Evolutionary conservation across 805 yeast genomes (phyloP).

Genomic region (Jamesozyma hellenica): DNA sequence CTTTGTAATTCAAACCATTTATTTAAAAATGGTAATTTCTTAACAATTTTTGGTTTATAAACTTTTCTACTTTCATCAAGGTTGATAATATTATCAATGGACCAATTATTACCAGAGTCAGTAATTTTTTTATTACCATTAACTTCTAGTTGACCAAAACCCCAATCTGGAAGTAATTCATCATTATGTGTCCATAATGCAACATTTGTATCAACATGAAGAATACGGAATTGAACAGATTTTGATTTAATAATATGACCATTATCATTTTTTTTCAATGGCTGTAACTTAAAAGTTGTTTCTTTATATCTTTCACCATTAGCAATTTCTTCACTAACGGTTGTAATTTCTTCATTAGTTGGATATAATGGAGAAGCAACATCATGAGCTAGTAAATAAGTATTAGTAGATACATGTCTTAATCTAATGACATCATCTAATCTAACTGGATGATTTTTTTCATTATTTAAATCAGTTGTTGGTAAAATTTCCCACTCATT

Average conservation of each 20-base stretch:
- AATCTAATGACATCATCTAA: conserved; percentile 72
- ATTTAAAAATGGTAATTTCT: conserved; percentile 57
- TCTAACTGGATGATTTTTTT: conserved; percentile 39
- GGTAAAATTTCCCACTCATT: conserved; percentile 87
- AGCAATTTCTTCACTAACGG: conserved; percentile 54
- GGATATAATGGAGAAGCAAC: conserved; percentile 90
- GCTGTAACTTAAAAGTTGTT: conserved; percentile 68
- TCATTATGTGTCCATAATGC: conserved; percentile 92
- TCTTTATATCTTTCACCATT: conserved; percentile 48
- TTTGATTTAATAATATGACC: conserved; percentile 49
- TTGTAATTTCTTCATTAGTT: conserved; percentile 89
- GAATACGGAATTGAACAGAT: conserved; percentile 54
- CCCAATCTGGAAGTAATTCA: conserved; percentile 89
- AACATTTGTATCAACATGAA: conserved; percentile 81
- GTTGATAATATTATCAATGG: conserved; percentile 56
- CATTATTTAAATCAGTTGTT: conserved; percentile 32
- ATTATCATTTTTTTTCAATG: conserved; percentile 42
- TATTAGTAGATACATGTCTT: conserved; percentile 70
- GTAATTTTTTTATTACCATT: conserved; percentile 81
- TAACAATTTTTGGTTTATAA: conserved; percentile 57
- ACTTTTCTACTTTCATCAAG: conserved; percentile 52
- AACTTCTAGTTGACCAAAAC: conserved; percentile 79
- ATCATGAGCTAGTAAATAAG: conserved; percentile 79
- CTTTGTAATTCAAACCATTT: conserved; percentile 88
- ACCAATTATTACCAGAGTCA: conserved; percentile 66